Evolutionary conservation across 306 rosid species (phyloP).

Genomic region (Trichosanthes cucumerina): DNA sequence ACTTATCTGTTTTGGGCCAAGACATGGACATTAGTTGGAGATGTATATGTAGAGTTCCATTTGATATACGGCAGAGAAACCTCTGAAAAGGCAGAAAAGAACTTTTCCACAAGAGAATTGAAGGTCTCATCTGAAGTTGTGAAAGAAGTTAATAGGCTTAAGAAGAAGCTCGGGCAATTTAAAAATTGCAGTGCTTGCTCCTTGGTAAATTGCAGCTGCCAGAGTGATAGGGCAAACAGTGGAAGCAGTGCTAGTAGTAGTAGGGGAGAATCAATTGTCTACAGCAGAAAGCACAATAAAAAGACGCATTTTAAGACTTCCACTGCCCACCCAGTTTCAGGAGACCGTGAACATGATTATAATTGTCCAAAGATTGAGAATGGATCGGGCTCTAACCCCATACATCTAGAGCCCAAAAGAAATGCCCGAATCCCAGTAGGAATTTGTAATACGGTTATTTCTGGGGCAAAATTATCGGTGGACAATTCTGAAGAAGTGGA

Average conservation of each 20-base stretch:
- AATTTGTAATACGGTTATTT: constrained; percentile 10
- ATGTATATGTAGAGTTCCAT: constrained; percentile 70
- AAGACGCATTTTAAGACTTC: constrained; percentile 31
- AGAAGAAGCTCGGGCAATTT: constrained; percentile 62
- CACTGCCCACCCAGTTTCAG: constrained; percentile 26
- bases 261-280: constrained; percentile 27
- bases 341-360: constrained; percentile 31
- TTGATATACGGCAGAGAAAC: constrained; percentile 35
- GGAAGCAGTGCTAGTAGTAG: constrained; percentile 96
- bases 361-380: constrained; percentile 22
- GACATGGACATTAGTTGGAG: constrained; percentile 88
- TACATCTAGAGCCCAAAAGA: constrained; percentile 21
- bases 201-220: constrained; percentile 93
- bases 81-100: constrained; percentile 37
- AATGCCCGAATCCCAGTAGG: constrained; percentile 15
- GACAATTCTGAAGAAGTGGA: constrained; percentile 26
- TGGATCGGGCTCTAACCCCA: constrained; percentile 21
- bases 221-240: constrained; percentile 92
- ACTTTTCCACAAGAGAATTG: constrained; percentile 48
- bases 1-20: constrained; percentile 87
- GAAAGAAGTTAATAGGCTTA: constrained; percentile 93
- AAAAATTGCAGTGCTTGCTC: constrained; percentile 76
- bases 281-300: constrained; percentile 55
- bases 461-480: constrained; percentile 21
- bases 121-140: constrained; percentile 83